Percentiles rank a stretch among this genome's conserved stretches.
These are phyloP conservation scores for Stephania japonica DNA, from an alignment of 164 flowering plant species.

Conservation along the genomic window DNA sequence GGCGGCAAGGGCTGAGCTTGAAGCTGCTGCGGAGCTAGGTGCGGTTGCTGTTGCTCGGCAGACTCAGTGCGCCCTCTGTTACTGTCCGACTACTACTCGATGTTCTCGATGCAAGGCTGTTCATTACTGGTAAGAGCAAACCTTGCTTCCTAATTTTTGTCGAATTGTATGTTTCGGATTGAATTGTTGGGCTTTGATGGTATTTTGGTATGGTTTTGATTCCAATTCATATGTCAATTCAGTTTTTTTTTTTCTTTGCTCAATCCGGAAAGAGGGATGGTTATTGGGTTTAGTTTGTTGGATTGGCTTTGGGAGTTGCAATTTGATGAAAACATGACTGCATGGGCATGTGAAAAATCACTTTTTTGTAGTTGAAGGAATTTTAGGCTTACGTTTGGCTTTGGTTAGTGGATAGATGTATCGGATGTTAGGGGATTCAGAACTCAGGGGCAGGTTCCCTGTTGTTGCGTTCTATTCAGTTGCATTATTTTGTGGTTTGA, in stretches of 20 bases:
- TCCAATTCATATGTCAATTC: not conserved
- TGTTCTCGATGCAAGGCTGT: conserved; percentile 69
- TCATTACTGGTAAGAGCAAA: conserved; percentile 49
- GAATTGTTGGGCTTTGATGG: not conserved
- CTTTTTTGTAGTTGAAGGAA: not conserved
- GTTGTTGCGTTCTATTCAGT: not conserved
- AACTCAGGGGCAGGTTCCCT: not conserved
- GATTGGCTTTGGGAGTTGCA: not conserved
- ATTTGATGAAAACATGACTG: not conserved
- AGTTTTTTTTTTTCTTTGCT: not conserved
- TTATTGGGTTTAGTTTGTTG: not conserved
- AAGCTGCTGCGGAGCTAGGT: conserved; percentile 35
- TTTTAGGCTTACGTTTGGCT: not conserved
- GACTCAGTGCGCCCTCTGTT: conserved; percentile 54
- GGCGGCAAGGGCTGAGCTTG: conserved; percentile 61
- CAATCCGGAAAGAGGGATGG: not conserved
- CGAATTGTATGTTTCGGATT: not conserved
- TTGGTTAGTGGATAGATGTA: not conserved
- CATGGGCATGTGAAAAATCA: not conserved
- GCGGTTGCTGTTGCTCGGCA: not conserved
- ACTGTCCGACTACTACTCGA: conserved; percentile 55
- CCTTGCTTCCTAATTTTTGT: not conserved
- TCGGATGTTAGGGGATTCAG: not conserved
- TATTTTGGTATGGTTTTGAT: not conserved
- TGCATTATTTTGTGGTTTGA: not conserved